Evolutionary conservation across 352 stramenopile species (phyloP), one percentile per base, ranked within the genome.

Genomic region (Phytophthora pini): DNA sequence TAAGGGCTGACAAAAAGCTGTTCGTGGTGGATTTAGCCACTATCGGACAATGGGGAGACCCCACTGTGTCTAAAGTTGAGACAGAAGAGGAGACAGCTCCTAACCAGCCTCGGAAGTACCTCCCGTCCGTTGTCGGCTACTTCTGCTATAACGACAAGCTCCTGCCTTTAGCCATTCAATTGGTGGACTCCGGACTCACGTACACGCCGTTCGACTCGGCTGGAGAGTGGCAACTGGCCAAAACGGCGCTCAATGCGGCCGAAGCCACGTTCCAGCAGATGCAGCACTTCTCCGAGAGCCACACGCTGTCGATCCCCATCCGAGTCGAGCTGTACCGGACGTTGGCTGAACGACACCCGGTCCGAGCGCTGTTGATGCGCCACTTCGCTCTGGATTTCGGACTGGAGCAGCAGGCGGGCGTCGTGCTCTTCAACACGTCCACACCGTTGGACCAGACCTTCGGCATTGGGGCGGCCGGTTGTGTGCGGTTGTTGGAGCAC

Each of bases 191-290:
- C 0, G 51, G 45, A 1, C 36, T 88, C 29, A 74, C 73, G 22
- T 88, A 88, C 73, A 78, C 79, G 41, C 74, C 74, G 6, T 77
- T 76, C 41, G 72, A 86, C 41, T 44, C 52, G 9, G 41, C 44
- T 0, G 61, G 72, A 8, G 79, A 86, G 70, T 88, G 77, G 75
- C 62, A 67, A 27, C 63, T 87, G 12, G 80, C 77, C 60, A 88
- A 84, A 60, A 77, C 76, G 27, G 75, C 66, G 15, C 62, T 85
- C 11, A 79, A 88, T 27, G 57, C 75, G 2, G 73, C 70, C 41
- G 75, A 82, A 38, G 65, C 69, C 52, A 75, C 66, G 12, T 77
- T 73, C 65, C 79, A 88, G 60, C 64, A 88, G 63, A 72, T 86
- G 61, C 66, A 74, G 54, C 79, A 88, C 70, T 79, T 85, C 43